Evolutionary conservation across 1,284 basidiomycete species (phyloP).

Genomic region (Pulveroboletus sp.): DNA sequence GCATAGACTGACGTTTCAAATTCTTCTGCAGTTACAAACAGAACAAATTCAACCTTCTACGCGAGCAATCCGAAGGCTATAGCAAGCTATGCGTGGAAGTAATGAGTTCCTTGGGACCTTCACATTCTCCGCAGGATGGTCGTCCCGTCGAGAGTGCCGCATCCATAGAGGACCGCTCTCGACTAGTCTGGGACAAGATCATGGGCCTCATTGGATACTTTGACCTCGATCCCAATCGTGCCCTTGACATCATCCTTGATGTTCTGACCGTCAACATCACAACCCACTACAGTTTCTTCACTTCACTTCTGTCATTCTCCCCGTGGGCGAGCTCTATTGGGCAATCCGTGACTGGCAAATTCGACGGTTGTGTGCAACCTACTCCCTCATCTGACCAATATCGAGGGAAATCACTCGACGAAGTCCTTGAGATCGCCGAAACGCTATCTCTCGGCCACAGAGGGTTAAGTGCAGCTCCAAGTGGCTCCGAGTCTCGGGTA

Average conservation of each 20-base stretch:
- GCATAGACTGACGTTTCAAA: conserved; percentile 7
- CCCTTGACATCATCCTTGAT: conserved; percentile 92
- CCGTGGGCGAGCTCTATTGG: conserved; percentile 67
- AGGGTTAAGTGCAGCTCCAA: conserved; percentile 20
- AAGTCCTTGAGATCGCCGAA: conserved; percentile 61
- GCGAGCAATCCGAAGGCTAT: conserved; percentile 97
- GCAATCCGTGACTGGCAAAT: conserved; percentile 30
- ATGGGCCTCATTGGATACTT: conserved; percentile 93
- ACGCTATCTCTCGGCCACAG: conserved; percentile 8
- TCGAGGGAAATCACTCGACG: conserved; percentile 62
- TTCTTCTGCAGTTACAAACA: conserved; percentile 83
- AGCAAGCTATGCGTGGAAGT: conserved; percentile 89
- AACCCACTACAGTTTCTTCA: conserved; percentile 90
- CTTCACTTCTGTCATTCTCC: conserved; percentile 81
- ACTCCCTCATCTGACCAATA: conserved; percentile 46
- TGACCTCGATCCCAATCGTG: conserved; percentile 92
- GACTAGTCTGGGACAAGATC: conserved; percentile 82
- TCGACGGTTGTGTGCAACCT: conserved; percentile 40
- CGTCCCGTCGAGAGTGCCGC: conserved; percentile 59
- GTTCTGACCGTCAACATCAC: conserved; percentile 82
- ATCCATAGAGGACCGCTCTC: conserved; percentile 64
- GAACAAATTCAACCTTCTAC: conserved; percentile 96
- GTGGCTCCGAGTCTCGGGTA: conserved; percentile 52
- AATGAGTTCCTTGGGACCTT: conserved; percentile 74
- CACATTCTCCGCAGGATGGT: conserved; percentile 63